A percentile compares a stretch with the other conserved stretches of the same genome.
phyloP scores from a whole-genome alignment of 2,329 filamentous ascomycete genomes.

The Neopestalotiopsis rosae region DNA sequence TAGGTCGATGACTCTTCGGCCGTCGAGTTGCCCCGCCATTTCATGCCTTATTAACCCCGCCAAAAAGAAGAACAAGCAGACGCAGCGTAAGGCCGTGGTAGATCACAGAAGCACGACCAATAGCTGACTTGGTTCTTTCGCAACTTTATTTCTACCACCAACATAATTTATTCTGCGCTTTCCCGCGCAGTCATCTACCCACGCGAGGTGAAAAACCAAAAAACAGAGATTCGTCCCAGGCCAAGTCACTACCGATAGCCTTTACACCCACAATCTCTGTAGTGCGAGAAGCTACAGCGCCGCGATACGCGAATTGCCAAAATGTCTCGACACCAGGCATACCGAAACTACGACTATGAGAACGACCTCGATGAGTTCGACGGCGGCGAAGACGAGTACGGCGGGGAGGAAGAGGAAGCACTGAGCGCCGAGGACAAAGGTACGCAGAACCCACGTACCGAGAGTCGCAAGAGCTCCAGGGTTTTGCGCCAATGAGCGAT shows the following conservation, averaged over 20 bases:
- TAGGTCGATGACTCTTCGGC: background rate
- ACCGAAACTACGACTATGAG: constrained; percentile 55
- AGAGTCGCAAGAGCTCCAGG: background rate
- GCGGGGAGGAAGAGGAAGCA: constrained; percentile 48
- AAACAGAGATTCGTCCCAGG: background rate
- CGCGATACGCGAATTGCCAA: background rate
- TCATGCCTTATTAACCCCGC: constrained; percentile 16
- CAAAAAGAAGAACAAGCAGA: background rate
- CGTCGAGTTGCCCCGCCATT: constrained; percentile 6
- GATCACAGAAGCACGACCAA: background rate
- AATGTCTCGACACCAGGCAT: constrained; percentile 55
- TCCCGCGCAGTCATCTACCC: background rate
- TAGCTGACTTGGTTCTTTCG: background rate
- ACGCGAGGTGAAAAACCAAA: background rate
- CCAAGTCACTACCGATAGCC: background rate
- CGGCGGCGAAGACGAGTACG: constrained; percentile 44
- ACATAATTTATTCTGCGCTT: background rate
- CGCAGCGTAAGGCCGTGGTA: background rate
- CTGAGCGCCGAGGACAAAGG: constrained; percentile 41
- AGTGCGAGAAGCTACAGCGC: background rate
- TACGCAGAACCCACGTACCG: constrained; percentile 15
- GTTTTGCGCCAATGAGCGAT: background rate
- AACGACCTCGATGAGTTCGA: constrained; percentile 59
- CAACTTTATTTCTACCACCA: background rate
- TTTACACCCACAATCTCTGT: background rate